A percentile compares a stretch with the other conserved stretches of the same genome.
phyloP scores from a whole-genome alignment of 2,329 filamentous ascomycete species.

The Herpomyces periplanetae region DNA sequence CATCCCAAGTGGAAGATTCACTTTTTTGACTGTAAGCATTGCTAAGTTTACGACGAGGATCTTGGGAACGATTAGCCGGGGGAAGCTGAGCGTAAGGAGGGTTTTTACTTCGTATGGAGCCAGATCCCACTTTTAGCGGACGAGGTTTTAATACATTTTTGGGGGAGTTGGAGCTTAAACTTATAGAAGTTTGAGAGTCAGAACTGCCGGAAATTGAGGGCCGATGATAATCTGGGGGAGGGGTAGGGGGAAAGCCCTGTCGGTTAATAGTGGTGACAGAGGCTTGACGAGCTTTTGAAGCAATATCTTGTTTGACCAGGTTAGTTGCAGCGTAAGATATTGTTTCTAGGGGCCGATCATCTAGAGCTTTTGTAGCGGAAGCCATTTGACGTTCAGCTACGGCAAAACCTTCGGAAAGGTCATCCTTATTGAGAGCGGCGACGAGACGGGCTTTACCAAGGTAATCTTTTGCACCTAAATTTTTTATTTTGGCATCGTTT shows the following conservation, averaged over 20 bases:
- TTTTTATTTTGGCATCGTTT: conserved; percentile 91
- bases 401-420: conserved; percentile 43
- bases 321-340: conserved; percentile 76
- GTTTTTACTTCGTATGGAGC: no score
- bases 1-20: no score
- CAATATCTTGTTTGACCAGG: conserved; percentile 48
- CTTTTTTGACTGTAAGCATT: no score
- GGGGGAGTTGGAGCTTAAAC: no score
- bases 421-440: conserved; percentile 40
- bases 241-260: conserved; percentile 84
- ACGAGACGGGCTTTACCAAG: conserved; percentile 64
- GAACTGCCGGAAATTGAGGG: conserved; percentile 5
- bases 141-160: no score
- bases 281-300: conserved; percentile 33
- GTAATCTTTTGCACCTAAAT: conserved; percentile 88
- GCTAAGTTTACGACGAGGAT: no score
- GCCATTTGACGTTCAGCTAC: conserved; percentile 16
- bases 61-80: no score
- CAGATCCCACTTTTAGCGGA: no score
- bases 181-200: no score
- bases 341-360: conserved; percentile 44
- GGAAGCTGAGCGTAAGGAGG: no score
- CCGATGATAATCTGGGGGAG: conserved; percentile 57
- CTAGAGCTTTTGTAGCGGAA: conserved; percentile 14
- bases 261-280: conserved; percentile 42